These are phyloP conservation scores for Elaeis oleifera DNA, from an alignment of 202 grass and related monocot genomes.

Conservation along the genomic window DNA sequence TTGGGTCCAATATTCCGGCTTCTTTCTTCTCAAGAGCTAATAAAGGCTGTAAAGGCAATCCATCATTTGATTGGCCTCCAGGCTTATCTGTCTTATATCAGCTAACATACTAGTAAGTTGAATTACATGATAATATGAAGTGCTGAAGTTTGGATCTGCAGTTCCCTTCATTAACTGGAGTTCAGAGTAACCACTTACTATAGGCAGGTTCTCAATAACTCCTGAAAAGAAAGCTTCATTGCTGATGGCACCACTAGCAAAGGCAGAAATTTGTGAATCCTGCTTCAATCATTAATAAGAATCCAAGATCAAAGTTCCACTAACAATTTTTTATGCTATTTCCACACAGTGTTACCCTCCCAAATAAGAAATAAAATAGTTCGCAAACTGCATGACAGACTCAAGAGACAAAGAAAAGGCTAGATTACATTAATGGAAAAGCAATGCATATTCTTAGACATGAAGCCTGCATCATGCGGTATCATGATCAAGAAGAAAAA, in stretches of 20 bases:
- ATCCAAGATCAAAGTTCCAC: conserved; percentile 8
- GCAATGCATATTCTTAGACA: too few species aligned
- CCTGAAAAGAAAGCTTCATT: not conserved
- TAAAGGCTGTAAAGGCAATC: conserved; percentile 47
- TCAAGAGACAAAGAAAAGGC: too few species aligned
- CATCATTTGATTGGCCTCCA: conserved; percentile 51
- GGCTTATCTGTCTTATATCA: conserved; percentile 42
- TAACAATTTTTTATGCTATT: not conserved
- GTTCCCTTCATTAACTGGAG: not conserved
- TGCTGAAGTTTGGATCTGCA: conserved; percentile 32
- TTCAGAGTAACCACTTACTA: not conserved
- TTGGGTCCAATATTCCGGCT: conserved; percentile 86
- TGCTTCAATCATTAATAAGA: conserved; percentile 11
- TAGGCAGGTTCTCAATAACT: not conserved
- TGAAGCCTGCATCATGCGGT: too few species aligned
- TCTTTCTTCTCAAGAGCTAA: conserved; percentile 33
- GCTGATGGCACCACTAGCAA: not conserved
- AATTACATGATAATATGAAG: conserved; percentile 41
- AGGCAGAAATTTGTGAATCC: not conserved
- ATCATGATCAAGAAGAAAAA: not conserved
- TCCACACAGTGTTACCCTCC: too few species aligned
- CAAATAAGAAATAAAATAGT: too few species aligned
- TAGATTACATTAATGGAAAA: too few species aligned
- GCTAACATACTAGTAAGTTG: too few species aligned
- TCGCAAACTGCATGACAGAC: too few species aligned